phyloP scores from a whole-genome alignment of 257 asterid genomes.

The Rehmannia glutinosa region DNA sequence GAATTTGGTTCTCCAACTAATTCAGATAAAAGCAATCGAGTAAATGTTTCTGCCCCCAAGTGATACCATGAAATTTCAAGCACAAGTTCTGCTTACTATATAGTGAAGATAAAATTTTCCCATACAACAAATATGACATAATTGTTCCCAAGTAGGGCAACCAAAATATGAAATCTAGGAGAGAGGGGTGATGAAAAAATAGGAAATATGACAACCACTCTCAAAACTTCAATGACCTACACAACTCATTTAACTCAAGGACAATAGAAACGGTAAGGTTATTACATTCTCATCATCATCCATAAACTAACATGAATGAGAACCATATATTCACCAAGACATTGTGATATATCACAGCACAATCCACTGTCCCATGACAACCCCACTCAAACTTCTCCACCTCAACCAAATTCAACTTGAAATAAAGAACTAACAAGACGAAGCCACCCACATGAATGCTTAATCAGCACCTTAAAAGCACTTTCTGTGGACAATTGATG shows the following conservation, averaged over 20 bases:
- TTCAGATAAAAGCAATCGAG: no score
- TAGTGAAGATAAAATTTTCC: not conserved
- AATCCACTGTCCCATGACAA: not conserved
- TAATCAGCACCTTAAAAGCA: slow-evolving; percentile 18
- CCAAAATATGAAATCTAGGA: no score
- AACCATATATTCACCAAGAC: not conserved
- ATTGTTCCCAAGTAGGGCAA: not conserved
- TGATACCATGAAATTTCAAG: no score
- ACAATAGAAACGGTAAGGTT: not conserved
- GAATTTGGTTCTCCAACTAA: no score
- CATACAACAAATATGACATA: not conserved
- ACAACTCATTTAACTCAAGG: not conserved
- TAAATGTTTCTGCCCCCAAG: no score
- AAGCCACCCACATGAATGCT: not conserved
- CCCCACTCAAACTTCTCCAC: slow-evolving; percentile 8
- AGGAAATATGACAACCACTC: slow-evolving; percentile 3
- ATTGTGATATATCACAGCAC: not conserved
- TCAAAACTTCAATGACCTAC: slow-evolving; percentile 15
- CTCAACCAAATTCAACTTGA: slow-evolving; percentile 9
- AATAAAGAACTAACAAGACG: no score
- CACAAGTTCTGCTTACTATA: not conserved
- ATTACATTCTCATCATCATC: not conserved
- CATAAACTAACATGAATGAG: not conserved
- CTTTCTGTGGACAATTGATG: slow-evolving; percentile 30
- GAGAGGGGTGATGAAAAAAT: no score